Evolutionary conservation across 2,329 filamentous ascomycete genomes (phyloP).

Genomic region (Fusarium floridanum): DNA sequence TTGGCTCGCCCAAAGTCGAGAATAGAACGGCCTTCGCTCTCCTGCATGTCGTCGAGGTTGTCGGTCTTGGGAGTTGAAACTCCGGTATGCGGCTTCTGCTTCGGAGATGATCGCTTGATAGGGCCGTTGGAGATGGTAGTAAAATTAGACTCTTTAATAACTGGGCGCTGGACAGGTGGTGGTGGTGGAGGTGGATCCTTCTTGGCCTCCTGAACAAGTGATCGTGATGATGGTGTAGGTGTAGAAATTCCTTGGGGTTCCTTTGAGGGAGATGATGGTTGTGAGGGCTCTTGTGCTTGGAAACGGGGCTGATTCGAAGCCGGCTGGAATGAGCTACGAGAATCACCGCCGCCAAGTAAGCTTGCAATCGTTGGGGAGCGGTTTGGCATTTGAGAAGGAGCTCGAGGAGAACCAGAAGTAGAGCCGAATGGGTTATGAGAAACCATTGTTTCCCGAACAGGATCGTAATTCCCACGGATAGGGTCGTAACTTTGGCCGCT

Average conservation of each 20-base stretch:
- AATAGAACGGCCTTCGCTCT: conserved; percentile 66
- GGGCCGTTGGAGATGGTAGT: conserved; percentile 57
- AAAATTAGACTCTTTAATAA: conserved; percentile 56
- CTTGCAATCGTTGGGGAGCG: conserved; percentile 89
- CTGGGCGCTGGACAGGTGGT: conserved; percentile 49
- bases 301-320: conserved; percentile 48
- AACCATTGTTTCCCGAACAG: conserved; percentile 72
- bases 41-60: conserved; percentile 61
- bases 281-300: conserved; percentile 53
- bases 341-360: conserved; percentile 70
- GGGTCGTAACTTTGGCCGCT: conserved; percentile 91
- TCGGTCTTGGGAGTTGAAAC: conserved; percentile 63
- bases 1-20: conserved; percentile 72
- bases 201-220: conserved; percentile 52
- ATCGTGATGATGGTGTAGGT: conserved; percentile 51
- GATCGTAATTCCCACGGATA: conserved; percentile 81
- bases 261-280: conserved; percentile 60
- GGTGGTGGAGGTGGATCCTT: conserved; percentile 55
- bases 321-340: conserved; percentile 46
- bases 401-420: conserved; percentile 65
- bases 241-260: conserved; percentile 51
- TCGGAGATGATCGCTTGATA: conserved; percentile 62
- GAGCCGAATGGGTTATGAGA: conserved; percentile 62
- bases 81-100: conserved; percentile 59
- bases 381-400: conserved; percentile 50